Evolutionary conservation across 2,329 filamentous ascomycete genomes (phyloP).

Genomic region (Pezicula radicicola): DNA sequence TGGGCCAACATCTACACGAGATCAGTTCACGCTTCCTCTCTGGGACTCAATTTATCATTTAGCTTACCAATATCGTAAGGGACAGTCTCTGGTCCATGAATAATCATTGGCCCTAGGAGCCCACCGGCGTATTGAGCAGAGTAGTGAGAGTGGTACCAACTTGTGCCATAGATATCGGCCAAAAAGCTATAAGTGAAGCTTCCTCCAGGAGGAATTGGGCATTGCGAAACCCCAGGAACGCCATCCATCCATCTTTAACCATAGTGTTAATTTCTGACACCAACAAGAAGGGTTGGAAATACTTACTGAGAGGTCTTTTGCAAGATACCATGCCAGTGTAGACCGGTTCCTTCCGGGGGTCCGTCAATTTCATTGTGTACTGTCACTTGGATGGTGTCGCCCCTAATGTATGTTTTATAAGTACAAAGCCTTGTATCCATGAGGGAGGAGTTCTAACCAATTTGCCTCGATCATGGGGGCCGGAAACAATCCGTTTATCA

Average conservation of each 20-base stretch:
- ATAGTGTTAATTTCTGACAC: too few species aligned
- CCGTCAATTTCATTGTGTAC: conserved; percentile 64
- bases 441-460: conserved; percentile 36
- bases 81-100: conserved; percentile 51
- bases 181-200: conserved; percentile 9
- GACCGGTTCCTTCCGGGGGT: conserved; percentile 26
- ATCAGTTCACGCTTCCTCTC: neutral
- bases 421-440: neutral
- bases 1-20: conserved; percentile 8
- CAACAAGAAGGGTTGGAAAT: too few species aligned
- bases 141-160: conserved; percentile 10
- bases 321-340: conserved; percentile 43
- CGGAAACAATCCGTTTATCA: conserved; percentile 64
- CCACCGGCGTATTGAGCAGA: conserved; percentile 33
- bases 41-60: neutral
- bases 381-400: conserved; percentile 51
- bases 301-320: conserved; percentile 26
- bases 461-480: conserved; percentile 63
- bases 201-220: conserved; percentile 29
- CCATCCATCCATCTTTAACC: conserved; percentile 37
- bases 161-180: conserved; percentile 9
- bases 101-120: conserved; percentile 53
- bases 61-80: conserved; percentile 46
- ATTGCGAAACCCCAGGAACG: conserved; percentile 32
- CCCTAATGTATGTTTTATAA: neutral